Evolutionary conservation across 352 stramenopile species (phyloP).

Genomic region (Globisporangium radiosum): DNA sequence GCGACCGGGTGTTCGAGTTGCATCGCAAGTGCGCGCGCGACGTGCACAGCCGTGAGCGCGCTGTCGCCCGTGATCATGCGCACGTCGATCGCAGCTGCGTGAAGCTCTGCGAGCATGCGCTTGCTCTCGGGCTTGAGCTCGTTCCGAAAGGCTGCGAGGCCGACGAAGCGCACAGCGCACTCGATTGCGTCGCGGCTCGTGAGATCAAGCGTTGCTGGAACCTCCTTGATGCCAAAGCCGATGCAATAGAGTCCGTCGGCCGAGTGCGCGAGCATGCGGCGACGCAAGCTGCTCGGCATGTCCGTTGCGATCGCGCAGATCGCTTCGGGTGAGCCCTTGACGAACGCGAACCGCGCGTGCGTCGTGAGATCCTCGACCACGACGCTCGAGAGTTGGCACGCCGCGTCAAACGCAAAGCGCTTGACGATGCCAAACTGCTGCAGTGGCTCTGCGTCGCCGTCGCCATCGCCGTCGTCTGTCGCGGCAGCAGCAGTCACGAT

Average conservation of each 20-base stretch:
- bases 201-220: conserved; percentile 13
- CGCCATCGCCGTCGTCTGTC: neutral
- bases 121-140: conserved; percentile 64
- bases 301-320: conserved; percentile 8
- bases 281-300: conserved; percentile 20
- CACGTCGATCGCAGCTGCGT: conserved; percentile 48
- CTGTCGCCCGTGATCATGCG: conserved; percentile 84
- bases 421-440: conserved; percentile 35
- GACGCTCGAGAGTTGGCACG: conserved; percentile 39
- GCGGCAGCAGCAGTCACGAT: conserved; percentile 10
- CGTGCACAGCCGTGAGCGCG: conserved; percentile 39
- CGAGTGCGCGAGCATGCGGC: conserved; percentile 19
- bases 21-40: conserved; percentile 38
- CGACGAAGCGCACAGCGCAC: conserved; percentile 44
- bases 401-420: conserved; percentile 42
- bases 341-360: conserved; percentile 29
- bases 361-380: conserved; percentile 32
- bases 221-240: conserved; percentile 27
- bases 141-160: conserved; percentile 83
- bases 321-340: conserved; percentile 41
- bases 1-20: conserved; percentile 26
- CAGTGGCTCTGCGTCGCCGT: neutral
- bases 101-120: conserved; percentile 59
- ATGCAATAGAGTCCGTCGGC: conserved; percentile 66
- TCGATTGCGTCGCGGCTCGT: conserved; percentile 43